Evolutionary conservation across 345 rosid genomes (phyloP).

Genomic region (Nasturtium officinale): DNA sequence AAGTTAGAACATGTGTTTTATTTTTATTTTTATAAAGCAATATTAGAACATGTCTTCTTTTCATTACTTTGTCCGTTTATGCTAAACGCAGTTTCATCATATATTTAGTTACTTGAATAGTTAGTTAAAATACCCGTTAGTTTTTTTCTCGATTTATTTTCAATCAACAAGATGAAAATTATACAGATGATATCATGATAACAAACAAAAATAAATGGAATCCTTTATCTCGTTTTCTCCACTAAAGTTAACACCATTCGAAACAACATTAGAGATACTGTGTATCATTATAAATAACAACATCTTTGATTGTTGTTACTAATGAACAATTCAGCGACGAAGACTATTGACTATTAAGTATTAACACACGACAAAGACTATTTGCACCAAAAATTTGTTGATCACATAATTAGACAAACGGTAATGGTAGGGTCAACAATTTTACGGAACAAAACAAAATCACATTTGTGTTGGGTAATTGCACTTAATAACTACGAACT

Average conservation of each 20-base stretch:
- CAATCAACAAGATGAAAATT: neutral
- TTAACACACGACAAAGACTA: too few relatives aligned
- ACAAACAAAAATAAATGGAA: neutral
- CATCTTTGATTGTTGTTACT: neutral
- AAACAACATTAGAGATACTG: neutral
- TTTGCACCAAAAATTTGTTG: neutral
- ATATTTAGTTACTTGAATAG: neutral
- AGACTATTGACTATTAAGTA: too few relatives aligned
- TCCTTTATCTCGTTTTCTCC: neutral
- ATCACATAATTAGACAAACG: too few relatives aligned
- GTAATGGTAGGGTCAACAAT: neutral
- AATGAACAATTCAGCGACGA: neutral
- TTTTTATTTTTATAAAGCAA: neutral
- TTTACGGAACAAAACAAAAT: neutral
- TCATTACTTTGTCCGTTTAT: neutral
- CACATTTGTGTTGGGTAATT: neutral
- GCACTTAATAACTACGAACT: neutral
- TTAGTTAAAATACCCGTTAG: neutral
- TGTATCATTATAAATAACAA: neutral
- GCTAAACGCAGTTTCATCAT: neutral
- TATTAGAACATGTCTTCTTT: slow-evolving; percentile 26
- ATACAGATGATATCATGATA: neutral
- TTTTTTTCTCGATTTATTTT: neutral
- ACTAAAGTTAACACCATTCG: neutral
- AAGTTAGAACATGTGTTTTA: slow-evolving; percentile 23